Evolutionary conservation across 306 rosid genomes (phyloP), one percentile per base, ranked within the genome.

Genomic region (Cucurbita ficifolia): DNA sequence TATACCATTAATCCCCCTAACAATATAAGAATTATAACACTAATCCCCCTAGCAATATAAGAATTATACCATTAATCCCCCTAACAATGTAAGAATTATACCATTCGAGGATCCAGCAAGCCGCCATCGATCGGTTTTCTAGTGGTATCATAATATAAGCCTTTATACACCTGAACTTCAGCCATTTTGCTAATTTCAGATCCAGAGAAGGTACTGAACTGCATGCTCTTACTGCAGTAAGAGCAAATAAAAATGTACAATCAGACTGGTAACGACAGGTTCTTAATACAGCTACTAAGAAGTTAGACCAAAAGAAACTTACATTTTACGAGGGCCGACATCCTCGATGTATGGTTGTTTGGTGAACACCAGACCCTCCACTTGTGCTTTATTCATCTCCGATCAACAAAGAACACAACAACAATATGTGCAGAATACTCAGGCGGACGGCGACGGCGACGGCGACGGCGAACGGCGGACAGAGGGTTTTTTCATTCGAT

Each of bases 41-140:
- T 22, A 22, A 22, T 22, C 24, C 24, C 24, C 24, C 24, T 22
- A 22, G 1, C 24, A 22, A 22, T 22, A 22, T 22, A 22, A 22
- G 24, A 22, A 2, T 29, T 29, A 2, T 29, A 29, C 33, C 33
- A 29, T 36, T 18, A 45, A 21, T 43, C 72, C 51, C 49, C 72
- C 72, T 21, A 33, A 45, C 12, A 67, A 45, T 17, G 21, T 9
- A 63, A n/a, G 22, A 22, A 70, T 38, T 16, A 55, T 89, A 92
- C 98, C 98, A 93, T 78, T 77, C 81, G 87, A 18, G 93, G 76
- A 75, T 93, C 98, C 96, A 93, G 81, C 75, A 93, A 86, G 75
- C 96, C 98, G 56, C 84, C 85, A 4, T 56, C 61, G 2, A 79
- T 21, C 6, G 93, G 88, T 56, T 65, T 83, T 53, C 72, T 77